Evolutionary conservation across 148 eudicot genomes (phyloP).

Genomic region (Amaranthus hypochondriacus): DNA sequence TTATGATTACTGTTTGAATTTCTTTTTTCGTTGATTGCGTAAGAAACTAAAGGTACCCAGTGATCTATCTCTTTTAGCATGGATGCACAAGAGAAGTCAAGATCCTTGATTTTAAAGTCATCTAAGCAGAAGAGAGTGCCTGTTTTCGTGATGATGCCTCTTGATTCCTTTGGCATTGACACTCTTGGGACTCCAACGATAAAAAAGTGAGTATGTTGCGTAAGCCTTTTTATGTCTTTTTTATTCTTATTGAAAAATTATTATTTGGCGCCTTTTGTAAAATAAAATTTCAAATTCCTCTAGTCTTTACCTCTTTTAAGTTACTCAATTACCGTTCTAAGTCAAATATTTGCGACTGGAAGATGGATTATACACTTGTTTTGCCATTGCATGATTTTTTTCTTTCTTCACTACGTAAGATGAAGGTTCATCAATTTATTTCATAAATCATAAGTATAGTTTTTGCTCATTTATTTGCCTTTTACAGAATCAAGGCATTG

Average conservation of each 20-base stretch:
- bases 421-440: background rate
- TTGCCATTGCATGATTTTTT: background rate
- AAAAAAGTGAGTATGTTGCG: constrained; percentile 32
- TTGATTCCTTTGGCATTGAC: constrained; percentile 47
- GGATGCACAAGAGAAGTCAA: constrained; percentile 61
- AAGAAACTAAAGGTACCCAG: constrained; percentile 12
- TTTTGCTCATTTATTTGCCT: constrained; percentile 4
- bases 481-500: constrained; percentile 56
- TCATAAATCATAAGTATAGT: background rate
- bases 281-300: background rate
- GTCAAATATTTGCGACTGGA: background rate
- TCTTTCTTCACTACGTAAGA: background rate
- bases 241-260: background rate
- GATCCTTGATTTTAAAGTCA: constrained; percentile 37
- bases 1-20: background rate
- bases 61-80: constrained; percentile 37
- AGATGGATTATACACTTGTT: background rate
- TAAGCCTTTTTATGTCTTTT: background rate
- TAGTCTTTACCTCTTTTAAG: background rate
- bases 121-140: constrained; percentile 55
- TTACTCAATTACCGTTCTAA: background rate
- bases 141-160: constrained; percentile 59
- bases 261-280: background rate
- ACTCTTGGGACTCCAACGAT: constrained; percentile 45
- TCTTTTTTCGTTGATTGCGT: background rate